Conservation (phyloP, 2,329 filamentous ascomycete genomes). For the Fusarium nurragi region DNA sequence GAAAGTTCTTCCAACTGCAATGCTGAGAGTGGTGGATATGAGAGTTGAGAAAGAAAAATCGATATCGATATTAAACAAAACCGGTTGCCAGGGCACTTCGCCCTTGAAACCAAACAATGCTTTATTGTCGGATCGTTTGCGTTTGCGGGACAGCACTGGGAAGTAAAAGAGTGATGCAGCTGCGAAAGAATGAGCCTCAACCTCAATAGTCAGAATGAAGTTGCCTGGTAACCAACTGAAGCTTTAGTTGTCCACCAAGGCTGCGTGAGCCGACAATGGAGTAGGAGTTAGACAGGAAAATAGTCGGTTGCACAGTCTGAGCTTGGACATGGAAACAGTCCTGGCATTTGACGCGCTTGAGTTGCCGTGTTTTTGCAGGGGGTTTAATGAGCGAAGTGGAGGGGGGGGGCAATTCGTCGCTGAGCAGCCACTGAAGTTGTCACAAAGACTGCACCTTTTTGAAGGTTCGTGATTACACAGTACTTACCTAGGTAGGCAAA, state of each 20-base stretch:
- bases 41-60: slow-evolving; percentile 1
- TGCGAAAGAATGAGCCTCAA: neutral
- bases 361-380: slow-evolving; percentile 42
- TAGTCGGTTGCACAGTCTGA: slow-evolving; percentile 10
- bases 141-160: neutral
- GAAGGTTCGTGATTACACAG: too few species aligned
- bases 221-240: neutral
- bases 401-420: slow-evolving; percentile 32
- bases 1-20: neutral
- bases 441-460: neutral
- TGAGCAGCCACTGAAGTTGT: slow-evolving; percentile 14
- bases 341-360: slow-evolving; percentile 28
- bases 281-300: slow-evolving; percentile 29
- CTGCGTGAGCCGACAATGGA: slow-evolving; percentile 23
- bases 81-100: slow-evolving; percentile 32
- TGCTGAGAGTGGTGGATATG: neutral
- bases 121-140: slow-evolving; percentile 8
- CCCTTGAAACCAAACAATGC: slow-evolving; percentile 15
- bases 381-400: slow-evolving; percentile 40
- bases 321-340: slow-evolving; percentile 17
- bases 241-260: slow-evolving; percentile 16
- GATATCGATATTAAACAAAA: slow-evolving; percentile 7
- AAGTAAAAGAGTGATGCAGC: slow-evolving; percentile 4
- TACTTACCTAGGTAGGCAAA: too few species aligned
- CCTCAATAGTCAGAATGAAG: neutral